phyloP scores from a whole-genome alignment of 78 protist genomes.

The Dictyostelium purpureum region DNA sequence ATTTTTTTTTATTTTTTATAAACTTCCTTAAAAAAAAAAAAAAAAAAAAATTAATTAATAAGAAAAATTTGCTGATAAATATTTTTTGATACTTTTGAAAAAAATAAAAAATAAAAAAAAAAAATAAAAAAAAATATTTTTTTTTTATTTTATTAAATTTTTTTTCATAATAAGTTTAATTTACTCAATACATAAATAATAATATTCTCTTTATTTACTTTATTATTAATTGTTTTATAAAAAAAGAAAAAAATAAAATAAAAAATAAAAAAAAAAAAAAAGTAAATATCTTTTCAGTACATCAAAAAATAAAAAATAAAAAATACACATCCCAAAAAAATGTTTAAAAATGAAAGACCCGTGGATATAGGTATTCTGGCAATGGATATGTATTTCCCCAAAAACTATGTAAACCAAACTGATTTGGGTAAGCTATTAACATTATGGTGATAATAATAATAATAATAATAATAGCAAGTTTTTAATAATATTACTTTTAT shows the following conservation, averaged over 20 bases:
- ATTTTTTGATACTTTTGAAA: too few species aligned
- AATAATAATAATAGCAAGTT: neutral
- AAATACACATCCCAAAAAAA: neutral
- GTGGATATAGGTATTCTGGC: constrained; percentile 94
- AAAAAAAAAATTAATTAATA: neutral
- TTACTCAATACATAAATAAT: too few species aligned
- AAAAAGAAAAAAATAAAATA: neutral
- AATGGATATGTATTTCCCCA: constrained; percentile 95
- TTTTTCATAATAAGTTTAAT: neutral
- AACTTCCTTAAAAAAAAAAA: neutral
- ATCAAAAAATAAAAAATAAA: too few species aligned
- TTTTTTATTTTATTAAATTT: neutral
- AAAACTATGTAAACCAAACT: constrained; percentile 82
- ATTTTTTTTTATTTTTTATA: neutral
- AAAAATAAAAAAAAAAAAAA: neutral
- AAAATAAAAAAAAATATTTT: neutral
- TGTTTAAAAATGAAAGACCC: too few species aligned
- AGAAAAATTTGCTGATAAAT: too few species aligned
- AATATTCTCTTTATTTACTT: neutral
- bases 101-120: neutral
- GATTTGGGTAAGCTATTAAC: constrained; percentile 59
- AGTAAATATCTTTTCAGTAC: too few species aligned
- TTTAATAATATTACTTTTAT: neutral
- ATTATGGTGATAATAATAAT: neutral
- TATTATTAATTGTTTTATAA: too few species aligned